These are phyloP conservation scores for Hypoxylon trugodes DNA, from an alignment of 495 filamentous ascomycete genomes.

Conservation along the genomic window DNA sequence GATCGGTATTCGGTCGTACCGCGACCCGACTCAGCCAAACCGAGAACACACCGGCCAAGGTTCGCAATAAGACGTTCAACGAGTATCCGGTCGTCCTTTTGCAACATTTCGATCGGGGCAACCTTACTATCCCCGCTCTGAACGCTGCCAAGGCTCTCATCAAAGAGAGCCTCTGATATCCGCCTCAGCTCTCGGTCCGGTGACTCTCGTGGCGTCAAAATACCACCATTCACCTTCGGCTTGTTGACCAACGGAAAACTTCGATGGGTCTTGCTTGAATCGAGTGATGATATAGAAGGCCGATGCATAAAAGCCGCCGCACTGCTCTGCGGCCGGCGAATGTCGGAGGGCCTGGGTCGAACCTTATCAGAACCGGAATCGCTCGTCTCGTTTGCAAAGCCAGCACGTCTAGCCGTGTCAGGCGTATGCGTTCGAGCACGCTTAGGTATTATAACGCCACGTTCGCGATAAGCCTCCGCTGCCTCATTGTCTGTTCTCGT, in stretches of 20 bases:
- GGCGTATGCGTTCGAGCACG: constrained; percentile 44
- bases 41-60: constrained; percentile 73
- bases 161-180: constrained; percentile 51
- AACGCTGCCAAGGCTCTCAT: constrained; percentile 47
- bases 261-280: constrained; percentile 58
- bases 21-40: constrained; percentile 68
- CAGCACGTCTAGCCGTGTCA: constrained; percentile 41
- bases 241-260: constrained; percentile 63
- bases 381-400: constrained; percentile 46
- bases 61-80: constrained; percentile 80
- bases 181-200: constrained; percentile 50
- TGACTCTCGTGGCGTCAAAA: constrained; percentile 50
- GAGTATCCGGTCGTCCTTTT: constrained; percentile 74
- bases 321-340: constrained; percentile 51
- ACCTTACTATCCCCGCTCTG: constrained; percentile 34
- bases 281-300: constrained; percentile 59
- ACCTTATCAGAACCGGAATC: constrained; percentile 43
- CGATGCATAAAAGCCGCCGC: constrained; percentile 51
- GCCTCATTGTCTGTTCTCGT: constrained; percentile 35
- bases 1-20: constrained; percentile 68
- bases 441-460: constrained; percentile 34
- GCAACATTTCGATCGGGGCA: constrained; percentile 59
- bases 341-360: constrained; percentile 32
- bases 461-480: constrained; percentile 31
- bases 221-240: constrained; percentile 53